Evolutionary conservation across 139 green algal genomes (phyloP).

Genomic region (Chlorella sp.): DNA sequence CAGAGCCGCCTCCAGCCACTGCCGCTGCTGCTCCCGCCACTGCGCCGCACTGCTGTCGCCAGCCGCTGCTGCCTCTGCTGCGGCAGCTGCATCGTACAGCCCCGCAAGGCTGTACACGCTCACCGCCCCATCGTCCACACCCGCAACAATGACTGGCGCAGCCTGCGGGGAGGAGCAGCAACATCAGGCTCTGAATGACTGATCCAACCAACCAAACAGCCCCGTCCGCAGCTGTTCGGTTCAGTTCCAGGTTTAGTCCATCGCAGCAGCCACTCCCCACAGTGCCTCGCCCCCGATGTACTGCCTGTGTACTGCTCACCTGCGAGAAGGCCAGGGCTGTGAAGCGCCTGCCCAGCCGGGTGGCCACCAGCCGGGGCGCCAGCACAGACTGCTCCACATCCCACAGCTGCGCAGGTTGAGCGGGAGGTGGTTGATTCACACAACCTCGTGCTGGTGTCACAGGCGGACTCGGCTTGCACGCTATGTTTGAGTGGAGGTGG

Average conservation of each 20-base stretch:
- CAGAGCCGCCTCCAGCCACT: slow-evolving; percentile 25
- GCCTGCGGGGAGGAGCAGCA: neutral
- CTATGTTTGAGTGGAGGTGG: too few relatives aligned
- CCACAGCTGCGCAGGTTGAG: slow-evolving; percentile 69
- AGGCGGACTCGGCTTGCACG: too few relatives aligned
- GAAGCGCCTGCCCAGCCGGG: slow-evolving; percentile 42
- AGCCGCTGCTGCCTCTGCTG: neutral
- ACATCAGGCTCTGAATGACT: neutral
- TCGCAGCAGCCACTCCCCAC: too few relatives aligned
- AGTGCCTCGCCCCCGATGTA: too few relatives aligned
- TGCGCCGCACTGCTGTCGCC: neutral
- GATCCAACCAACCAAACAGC: neutral
- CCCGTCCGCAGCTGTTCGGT: neutral
- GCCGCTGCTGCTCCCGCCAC: slow-evolving; percentile 3
- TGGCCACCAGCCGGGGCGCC: slow-evolving; percentile 49
- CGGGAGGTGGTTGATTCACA: too few relatives aligned
- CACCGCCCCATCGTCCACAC: slow-evolving; percentile 61
- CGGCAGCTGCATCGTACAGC: neutral
- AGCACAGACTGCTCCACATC: slow-evolving; percentile 78
- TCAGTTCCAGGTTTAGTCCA: neutral
- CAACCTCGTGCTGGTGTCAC: too few relatives aligned
- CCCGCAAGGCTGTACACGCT: slow-evolving; percentile 56
- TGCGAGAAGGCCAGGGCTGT: slow-evolving; percentile 67
- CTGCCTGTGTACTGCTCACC: neutral
- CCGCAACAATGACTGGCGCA: slow-evolving; percentile 69